These are phyloP conservation scores for Boletus rubropictus DNA, from an alignment of 768 basidiomycete species.

Conservation along the genomic window DNA sequence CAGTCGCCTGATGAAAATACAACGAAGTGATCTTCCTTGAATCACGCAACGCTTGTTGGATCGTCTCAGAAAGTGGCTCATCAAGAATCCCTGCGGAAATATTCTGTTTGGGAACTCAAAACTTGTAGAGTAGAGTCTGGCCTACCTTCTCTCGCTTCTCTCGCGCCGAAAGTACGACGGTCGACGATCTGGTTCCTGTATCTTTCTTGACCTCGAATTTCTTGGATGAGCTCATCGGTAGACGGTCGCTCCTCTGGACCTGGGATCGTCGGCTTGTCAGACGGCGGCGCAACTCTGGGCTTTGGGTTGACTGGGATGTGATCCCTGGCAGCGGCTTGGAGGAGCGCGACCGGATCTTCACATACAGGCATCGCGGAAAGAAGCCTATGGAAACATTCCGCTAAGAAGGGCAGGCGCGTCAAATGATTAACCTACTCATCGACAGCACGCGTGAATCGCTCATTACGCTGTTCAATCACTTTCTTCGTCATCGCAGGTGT, in stretches of 20 bases:
- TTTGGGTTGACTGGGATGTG: slow-evolving; percentile 66
- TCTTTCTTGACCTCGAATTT: slow-evolving; percentile 55
- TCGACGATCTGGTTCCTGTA: slow-evolving; percentile 66
- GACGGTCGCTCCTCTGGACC: slow-evolving; percentile 49
- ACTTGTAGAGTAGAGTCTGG: neutral
- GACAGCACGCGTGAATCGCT: slow-evolving; percentile 57
- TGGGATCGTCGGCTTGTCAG: slow-evolving; percentile 28
- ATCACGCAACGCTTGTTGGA: slow-evolving; percentile 49
- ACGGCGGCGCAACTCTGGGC: neutral
- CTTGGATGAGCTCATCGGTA: slow-evolving; percentile 52
- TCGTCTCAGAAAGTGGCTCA: slow-evolving; percentile 50
- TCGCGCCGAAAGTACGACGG: slow-evolving; percentile 48
- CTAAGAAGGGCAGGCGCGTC: neutral
- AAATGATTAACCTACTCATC: slow-evolving; percentile 47
- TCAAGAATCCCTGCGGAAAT: slow-evolving; percentile 40
- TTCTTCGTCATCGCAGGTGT: slow-evolving; percentile 58
- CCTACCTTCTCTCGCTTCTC: slow-evolving; percentile 47
- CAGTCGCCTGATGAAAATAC: slow-evolving; percentile 66
- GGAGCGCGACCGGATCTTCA: slow-evolving; percentile 47
- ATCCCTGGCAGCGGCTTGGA: slow-evolving; percentile 62
- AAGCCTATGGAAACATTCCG: slow-evolving; percentile 38
- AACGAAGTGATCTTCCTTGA: slow-evolving; percentile 58
- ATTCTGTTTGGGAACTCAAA: neutral
- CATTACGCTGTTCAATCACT: slow-evolving; percentile 66
- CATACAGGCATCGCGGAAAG: slow-evolving; percentile 43